Conservation (phyloP, 139 green algal species). For the Desmodesmus armatus region DNA sequence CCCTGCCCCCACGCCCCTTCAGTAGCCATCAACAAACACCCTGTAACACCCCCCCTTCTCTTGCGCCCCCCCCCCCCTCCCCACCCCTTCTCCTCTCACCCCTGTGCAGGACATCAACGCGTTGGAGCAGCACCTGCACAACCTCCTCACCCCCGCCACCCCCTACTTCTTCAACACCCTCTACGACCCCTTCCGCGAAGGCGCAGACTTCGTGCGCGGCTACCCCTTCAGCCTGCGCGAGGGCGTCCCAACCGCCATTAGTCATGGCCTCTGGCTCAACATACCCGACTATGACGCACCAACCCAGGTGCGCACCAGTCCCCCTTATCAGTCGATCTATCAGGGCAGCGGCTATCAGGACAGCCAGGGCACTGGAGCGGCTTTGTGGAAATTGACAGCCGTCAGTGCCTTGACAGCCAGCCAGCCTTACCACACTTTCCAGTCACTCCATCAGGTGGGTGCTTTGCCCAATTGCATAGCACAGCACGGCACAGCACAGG, state of each 20-base stretch:
- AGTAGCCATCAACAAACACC: too few relatives aligned
- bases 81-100: neutral
- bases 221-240: constrained; percentile 93
- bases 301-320: constrained; percentile 76
- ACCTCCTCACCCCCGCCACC: constrained; percentile 92
- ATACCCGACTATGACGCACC: constrained; percentile 98
- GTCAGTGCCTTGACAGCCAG: too few relatives aligned
- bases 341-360: too few relatives aligned
- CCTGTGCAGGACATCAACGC: constrained; percentile 92
- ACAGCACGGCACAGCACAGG: too few relatives aligned
- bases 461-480: too few relatives aligned
- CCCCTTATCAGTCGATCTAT: too few relatives aligned
- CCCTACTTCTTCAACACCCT: constrained; percentile 99
- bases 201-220: constrained; percentile 63
- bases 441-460: too few relatives aligned
- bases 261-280: constrained; percentile 98
- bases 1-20: too few relatives aligned
- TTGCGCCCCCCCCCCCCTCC: too few relatives aligned
- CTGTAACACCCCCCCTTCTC: neutral
- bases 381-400: too few relatives aligned
- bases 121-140: constrained; percentile 96
- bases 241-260: constrained; percentile 91
- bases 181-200: constrained; percentile 91
- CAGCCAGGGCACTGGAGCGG: too few relatives aligned
- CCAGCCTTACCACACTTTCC: too few relatives aligned